Percentiles rank a stretch among this genome's conserved stretches.
Evolutionary conservation across 495 filamentous ascomycete genomes (phyloP).

Genomic region (Penicillium bovifimosum): DNA sequence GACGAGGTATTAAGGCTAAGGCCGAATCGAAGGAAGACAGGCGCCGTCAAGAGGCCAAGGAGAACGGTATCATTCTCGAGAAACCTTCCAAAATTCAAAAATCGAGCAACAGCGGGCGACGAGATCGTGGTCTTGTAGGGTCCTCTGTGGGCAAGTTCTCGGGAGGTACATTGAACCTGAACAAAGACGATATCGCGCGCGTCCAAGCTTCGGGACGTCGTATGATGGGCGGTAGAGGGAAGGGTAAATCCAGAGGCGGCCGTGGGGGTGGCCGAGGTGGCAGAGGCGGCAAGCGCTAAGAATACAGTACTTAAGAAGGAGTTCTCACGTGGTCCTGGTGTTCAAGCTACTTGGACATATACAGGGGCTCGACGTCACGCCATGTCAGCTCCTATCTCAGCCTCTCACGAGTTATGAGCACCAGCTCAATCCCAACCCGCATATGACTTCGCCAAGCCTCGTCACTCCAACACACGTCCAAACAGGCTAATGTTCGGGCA

Average conservation of each 20-base stretch:
- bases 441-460: slow-evolving; percentile 40
- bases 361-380: background rate
- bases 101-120: slow-evolving; percentile 35
- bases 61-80: slow-evolving; percentile 90
- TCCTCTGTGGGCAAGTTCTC: slow-evolving; percentile 76
- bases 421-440: slow-evolving; percentile 55
- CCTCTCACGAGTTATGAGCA: slow-evolving; percentile 30
- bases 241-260: slow-evolving; percentile 26
- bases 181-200: slow-evolving; percentile 63
- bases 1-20: slow-evolving; percentile 71
- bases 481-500: slow-evolving; percentile 46
- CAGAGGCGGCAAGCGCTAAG: slow-evolving; percentile 8
- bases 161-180: slow-evolving; percentile 73
- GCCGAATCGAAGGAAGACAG: slow-evolving; percentile 58
- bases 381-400: background rate
- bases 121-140: slow-evolving; percentile 63
- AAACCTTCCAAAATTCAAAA: slow-evolving; percentile 46
- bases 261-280: slow-evolving; percentile 11
- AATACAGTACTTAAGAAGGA: background rate
- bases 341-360: background rate
- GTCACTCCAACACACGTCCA: slow-evolving; percentile 47
- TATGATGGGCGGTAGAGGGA: slow-evolving; percentile 21
- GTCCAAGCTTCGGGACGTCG: slow-evolving; percentile 51
- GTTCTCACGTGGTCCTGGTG: too few species aligned
- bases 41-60: slow-evolving; percentile 70